Base-by-base conservation (phyloP, 2,329 filamentous ascomycete species). In the Apiospora koreana region DNA sequence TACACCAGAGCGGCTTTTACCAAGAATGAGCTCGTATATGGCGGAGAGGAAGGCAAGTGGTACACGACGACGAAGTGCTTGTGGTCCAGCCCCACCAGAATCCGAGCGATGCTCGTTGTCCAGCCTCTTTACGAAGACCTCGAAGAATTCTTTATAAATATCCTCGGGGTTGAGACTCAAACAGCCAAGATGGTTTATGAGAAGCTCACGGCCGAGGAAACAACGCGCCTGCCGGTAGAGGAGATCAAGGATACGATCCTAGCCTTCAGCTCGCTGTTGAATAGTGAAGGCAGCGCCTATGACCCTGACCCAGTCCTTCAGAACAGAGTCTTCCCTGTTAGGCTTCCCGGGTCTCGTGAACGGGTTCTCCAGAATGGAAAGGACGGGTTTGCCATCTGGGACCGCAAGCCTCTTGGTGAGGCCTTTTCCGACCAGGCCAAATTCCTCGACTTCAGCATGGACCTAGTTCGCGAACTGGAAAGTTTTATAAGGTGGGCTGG, bases 371-470 rank as follows among this genome's bases (percentile, higher is more conserved):
- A 25, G 46, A 48, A 48, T 25, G 46, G 46, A 48, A 12, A 21
- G 1, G 70, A 65, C 0, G 69, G 75, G 2, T 84, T 84, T 68
- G 77, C 75, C 18, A 78, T 84, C 1, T 68, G 75, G 1, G 82
- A 84, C 68, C 78, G 79, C 38, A 75, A 81, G 16, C 28, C 50
- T 0, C 68, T 82, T 1, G 68, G 65, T 0, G 72, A 76, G 3
- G 68, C 72, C 0, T 84, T 84, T 67, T 38, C 65, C 0, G 28
- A 68, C 5, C 74, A 70, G 14, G 76, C 77, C 2, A 81, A 79
- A 65, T 70, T 80, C 3, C 74, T 84, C 0, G 80, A 83, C 69
- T 83, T 82, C 67, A 72, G 64, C 0, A 67, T 82, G 2, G 75
- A 81, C 5, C 79, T 83, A 1, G 73, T 81, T 5, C 72, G 70